Base-by-base conservation (phyloP, 2,329 filamentous ascomycete species). In the Diaporthe sp. region DNA sequence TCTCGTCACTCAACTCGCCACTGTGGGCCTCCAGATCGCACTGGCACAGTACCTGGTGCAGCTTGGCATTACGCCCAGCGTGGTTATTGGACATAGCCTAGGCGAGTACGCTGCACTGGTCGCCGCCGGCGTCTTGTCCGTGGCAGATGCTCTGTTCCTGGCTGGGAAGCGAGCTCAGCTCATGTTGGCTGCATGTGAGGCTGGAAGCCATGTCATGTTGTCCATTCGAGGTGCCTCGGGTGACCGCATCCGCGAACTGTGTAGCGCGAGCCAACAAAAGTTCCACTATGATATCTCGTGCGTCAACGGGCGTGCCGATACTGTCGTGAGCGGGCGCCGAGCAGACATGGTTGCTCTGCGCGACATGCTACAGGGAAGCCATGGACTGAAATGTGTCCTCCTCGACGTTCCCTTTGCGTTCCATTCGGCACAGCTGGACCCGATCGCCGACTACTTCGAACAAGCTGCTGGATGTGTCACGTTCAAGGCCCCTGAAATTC, bases 381-480 rank as follows among this genome's bases (percentile, higher is more conserved):
- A 47, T 50, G 47, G 47, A 2, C 22, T 50, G 22, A 50, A 50
- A 12, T 50, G 47, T 13, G n/a, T 25, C 47, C 22, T 50, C 22
- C 47, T 50, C n/a, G 47, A 50, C 12, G 47, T 50, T 25, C 22
- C 22, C 2, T 50, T 50, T 50, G 47, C 47, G 47, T 50, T 50
- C 47, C 47, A 50, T 25, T 25, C 47, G 47, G 47, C 47, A n/a
- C 47, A 25, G 47, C 22, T 25, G 22, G 47, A 50, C 47, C 47
- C 47, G 47, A 50, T 50, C 3, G 22, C n/a, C 22, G 47, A 50
- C 22, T 7, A n/a, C 22, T 86, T 92, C 25, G 84, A 87, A 42
- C 80, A 80, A 17, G 39, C 22, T 35, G 61, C 81, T 79, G n/a
- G 17, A 82, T 32, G 37, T 19, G 61, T 68, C 7, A 27, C 50